Percentiles rank a stretch among this genome's conserved stretches.
These are phyloP conservation scores for Circinella minor DNA, from an alignment of 371 early-diverging fungal species.

Conservation along the genomic window DNA sequence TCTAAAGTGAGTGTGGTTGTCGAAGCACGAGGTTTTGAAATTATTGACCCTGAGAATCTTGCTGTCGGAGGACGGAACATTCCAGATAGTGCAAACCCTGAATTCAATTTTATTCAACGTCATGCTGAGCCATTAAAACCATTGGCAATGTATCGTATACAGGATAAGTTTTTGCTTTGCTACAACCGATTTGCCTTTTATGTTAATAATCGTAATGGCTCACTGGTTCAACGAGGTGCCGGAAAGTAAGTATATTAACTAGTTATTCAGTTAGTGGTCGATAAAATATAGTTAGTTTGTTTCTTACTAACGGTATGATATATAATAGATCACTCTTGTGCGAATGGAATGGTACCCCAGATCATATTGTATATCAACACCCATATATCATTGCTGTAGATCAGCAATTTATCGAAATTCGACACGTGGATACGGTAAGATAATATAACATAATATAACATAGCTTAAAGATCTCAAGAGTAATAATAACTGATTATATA, in stretches of 20 bases:
- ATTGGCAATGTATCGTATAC: slow-evolving; percentile 84
- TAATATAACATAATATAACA: too few species aligned
- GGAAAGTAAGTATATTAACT: slow-evolving; percentile 34
- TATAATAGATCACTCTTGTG: slow-evolving; percentile 32
- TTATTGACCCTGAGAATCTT: slow-evolving; percentile 80
- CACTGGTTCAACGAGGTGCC: slow-evolving; percentile 41
- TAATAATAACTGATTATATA: neutral
- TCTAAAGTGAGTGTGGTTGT: slow-evolving; percentile 84
- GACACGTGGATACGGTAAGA: slow-evolving; percentile 80
- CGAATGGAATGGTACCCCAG: slow-evolving; percentile 65
- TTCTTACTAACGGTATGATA: neutral
- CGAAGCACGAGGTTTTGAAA: slow-evolving; percentile 77
- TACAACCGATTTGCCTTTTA: slow-evolving; percentile 94
- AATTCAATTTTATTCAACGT: slow-evolving; percentile 82
- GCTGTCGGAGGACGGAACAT: slow-evolving; percentile 59
- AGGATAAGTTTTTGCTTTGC: slow-evolving; percentile 78
- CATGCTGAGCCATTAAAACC: slow-evolving; percentile 76
- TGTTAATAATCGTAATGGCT: slow-evolving; percentile 75
- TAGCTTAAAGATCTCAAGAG: neutral
- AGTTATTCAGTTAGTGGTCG: too few species aligned
- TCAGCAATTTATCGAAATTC: slow-evolving; percentile 86
- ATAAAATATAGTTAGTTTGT: slow-evolving; percentile 18
- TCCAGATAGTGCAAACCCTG: slow-evolving; percentile 79
- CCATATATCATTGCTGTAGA: slow-evolving; percentile 92
- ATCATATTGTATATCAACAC: slow-evolving; percentile 69